These are phyloP conservation scores for Peziza echinospora DNA, from an alignment of 495 filamentous ascomycete genomes.

Conservation along the genomic window DNA sequence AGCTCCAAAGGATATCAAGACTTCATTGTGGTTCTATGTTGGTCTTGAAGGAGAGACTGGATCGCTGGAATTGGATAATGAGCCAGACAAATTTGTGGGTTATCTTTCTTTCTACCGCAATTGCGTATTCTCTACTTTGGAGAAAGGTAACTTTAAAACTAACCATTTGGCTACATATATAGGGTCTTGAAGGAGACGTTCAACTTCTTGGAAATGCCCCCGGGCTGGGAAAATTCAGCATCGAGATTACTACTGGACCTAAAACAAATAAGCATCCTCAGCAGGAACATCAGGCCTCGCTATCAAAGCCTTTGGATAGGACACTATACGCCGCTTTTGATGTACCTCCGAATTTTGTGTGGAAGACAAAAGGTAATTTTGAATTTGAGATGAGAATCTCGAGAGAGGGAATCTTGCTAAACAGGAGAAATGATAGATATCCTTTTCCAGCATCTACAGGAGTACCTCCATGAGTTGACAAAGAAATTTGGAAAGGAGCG, in stretches of 20 bases:
- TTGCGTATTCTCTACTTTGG: no score
- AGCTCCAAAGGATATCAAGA: constrained; percentile 38
- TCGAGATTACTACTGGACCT: constrained; percentile 52
- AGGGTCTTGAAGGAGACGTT: constrained; percentile 50
- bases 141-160: no score
- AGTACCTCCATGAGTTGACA: constrained; percentile 44
- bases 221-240: constrained; percentile 62
- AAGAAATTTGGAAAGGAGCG: constrained; percentile 47
- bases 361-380: constrained; percentile 58
- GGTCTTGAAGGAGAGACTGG: constrained; percentile 47
- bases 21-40: constrained; percentile 59
- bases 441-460: constrained; percentile 57
- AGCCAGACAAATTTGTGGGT: no score
- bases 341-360: constrained; percentile 46
- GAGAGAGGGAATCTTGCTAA: background rate
- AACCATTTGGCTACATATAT: background rate
- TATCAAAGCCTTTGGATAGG: constrained; percentile 43
- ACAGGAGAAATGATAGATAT: constrained; percentile 30
- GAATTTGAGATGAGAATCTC: background rate
- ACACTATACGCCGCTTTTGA: constrained; percentile 52
- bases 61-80: constrained; percentile 9
- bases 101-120: no score
- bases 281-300: constrained; percentile 26
- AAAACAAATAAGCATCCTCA: constrained; percentile 39
- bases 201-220: constrained; percentile 49